These are phyloP conservation scores for Fusarium compactum DNA, from an alignment of 2,329 filamentous ascomycete genomes.

Conservation along the genomic window DNA sequence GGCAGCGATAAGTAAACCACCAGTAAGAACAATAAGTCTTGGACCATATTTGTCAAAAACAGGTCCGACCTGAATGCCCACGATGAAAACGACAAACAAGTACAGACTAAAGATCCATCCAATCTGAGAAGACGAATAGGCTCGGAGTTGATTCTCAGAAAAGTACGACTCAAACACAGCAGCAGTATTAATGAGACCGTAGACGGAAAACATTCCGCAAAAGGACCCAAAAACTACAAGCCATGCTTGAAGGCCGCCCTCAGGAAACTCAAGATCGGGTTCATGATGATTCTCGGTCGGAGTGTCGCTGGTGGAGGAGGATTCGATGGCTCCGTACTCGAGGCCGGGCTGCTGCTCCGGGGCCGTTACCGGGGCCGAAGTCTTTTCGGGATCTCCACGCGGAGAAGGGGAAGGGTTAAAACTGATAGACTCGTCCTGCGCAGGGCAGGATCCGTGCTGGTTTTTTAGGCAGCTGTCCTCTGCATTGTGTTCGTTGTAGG, in stretches of 20 bases:
- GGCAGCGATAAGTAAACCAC: conserved; percentile 70
- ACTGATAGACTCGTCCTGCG: conserved; percentile 24
- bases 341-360: conserved; percentile 18
- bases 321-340: conserved; percentile 23
- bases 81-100: conserved; percentile 83
- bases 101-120: conserved; percentile 92
- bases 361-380: conserved; percentile 3
- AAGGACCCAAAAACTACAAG: conserved; percentile 78
- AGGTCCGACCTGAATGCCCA: conserved; percentile 84
- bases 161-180: conserved; percentile 78
- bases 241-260: conserved; percentile 77
- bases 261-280: conserved; percentile 49
- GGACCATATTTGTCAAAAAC: conserved; percentile 84
- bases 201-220: conserved; percentile 71
- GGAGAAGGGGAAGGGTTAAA: not conserved
- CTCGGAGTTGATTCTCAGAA: conserved; percentile 75
- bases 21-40: conserved; percentile 71
- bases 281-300: not conserved
- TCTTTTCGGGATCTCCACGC: conserved; percentile 22
- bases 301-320: not conserved
- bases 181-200: conserved; percentile 74
- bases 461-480: conserved; percentile 50
- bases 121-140: conserved; percentile 74
- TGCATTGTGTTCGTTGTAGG: conserved; percentile 43
- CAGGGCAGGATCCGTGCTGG: conserved; percentile 27